Evolutionary conservation across 2,329 filamentous ascomycete species (phyloP).

Genomic region (Kalaharituber pfeilii): DNA sequence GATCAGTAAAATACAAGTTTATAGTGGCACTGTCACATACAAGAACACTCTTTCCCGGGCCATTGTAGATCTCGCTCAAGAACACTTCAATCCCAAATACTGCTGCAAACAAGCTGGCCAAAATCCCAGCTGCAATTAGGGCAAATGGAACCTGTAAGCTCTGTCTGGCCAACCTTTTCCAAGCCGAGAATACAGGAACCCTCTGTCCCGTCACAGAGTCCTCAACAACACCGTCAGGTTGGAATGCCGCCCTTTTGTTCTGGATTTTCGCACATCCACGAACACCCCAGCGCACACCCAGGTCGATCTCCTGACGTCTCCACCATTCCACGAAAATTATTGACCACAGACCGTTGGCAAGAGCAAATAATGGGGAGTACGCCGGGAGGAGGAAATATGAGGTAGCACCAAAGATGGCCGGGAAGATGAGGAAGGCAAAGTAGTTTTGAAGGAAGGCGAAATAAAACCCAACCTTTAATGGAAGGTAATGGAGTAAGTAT

Average conservation of each 20-base stretch:
- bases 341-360: slow-evolving; percentile 68
- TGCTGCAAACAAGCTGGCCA: slow-evolving; percentile 66
- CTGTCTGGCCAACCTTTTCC: slow-evolving; percentile 59
- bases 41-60: slow-evolving; percentile 69
- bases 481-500: not conserved
- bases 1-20: not conserved
- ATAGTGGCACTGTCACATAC: slow-evolving; percentile 33
- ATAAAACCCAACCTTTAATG: slow-evolving; percentile 61
- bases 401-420: slow-evolving; percentile 56
- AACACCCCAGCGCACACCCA: slow-evolving; percentile 77
- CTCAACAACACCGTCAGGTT: slow-evolving; percentile 55
- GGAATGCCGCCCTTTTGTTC: slow-evolving; percentile 57
- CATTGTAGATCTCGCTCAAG: slow-evolving; percentile 81
- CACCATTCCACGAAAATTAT: slow-evolving; percentile 86
- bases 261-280: slow-evolving; percentile 70
- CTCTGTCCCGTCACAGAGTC: slow-evolving; percentile 72
- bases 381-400: slow-evolving; percentile 70
- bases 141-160: slow-evolving; percentile 74
- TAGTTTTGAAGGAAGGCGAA: slow-evolving; percentile 89
- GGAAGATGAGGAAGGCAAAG: slow-evolving; percentile 69
- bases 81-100: slow-evolving; percentile 93
- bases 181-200: slow-evolving; percentile 55
- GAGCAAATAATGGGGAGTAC: slow-evolving; percentile 66
- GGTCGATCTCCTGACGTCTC: slow-evolving; percentile 80
- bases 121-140: slow-evolving; percentile 47